These are phyloP conservation scores for Lunasporangiospora selenospora DNA, from an alignment of 192 early-diverging fungal species.

Conservation along the genomic window DNA sequence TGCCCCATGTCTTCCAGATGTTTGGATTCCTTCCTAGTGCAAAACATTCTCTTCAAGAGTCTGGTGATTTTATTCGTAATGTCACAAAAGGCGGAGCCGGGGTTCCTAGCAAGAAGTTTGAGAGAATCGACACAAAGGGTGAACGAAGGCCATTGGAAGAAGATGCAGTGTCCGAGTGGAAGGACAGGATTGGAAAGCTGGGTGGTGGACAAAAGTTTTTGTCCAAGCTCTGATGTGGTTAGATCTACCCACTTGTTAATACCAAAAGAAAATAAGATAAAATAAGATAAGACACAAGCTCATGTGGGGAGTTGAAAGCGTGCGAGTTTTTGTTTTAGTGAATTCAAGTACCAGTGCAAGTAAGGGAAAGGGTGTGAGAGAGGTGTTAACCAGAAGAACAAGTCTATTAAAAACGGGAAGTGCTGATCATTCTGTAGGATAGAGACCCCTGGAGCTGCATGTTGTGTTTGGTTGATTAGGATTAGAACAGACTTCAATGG, in stretches of 20 bases:
- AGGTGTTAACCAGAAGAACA: too few relatives aligned
- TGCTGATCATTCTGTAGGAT: too few relatives aligned
- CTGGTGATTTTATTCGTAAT: slow-evolving; percentile 37
- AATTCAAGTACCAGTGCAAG: too few relatives aligned
- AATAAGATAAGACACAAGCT: background rate
- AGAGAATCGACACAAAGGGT: slow-evolving; percentile 22
- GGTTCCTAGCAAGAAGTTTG: slow-evolving; percentile 4
- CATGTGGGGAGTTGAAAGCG: too few relatives aligned
- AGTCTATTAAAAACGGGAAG: too few relatives aligned
- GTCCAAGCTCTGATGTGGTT: slow-evolving; percentile 35
- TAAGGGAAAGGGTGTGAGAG: too few relatives aligned
- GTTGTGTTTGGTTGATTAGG: too few relatives aligned
- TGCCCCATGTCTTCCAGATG: slow-evolving; percentile 62
- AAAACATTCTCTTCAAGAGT: slow-evolving; percentile 23
- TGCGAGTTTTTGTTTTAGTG: too few relatives aligned
- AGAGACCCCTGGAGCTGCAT: too few relatives aligned
- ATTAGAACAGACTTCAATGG: too few relatives aligned
- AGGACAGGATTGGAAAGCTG: slow-evolving; percentile 24
- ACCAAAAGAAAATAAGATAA: background rate
- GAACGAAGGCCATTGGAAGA: slow-evolving; percentile 29
- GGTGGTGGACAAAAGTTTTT: slow-evolving; percentile 38
- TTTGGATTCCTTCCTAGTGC: slow-evolving; percentile 50
- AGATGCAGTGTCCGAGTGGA: slow-evolving; percentile 20
- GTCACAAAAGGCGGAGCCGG: slow-evolving; percentile 25
- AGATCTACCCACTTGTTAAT: too few relatives aligned